Base-by-base conservation (phyloP, 805 yeast species). In the Schwanniomyces pseudopolymorphus region DNA sequence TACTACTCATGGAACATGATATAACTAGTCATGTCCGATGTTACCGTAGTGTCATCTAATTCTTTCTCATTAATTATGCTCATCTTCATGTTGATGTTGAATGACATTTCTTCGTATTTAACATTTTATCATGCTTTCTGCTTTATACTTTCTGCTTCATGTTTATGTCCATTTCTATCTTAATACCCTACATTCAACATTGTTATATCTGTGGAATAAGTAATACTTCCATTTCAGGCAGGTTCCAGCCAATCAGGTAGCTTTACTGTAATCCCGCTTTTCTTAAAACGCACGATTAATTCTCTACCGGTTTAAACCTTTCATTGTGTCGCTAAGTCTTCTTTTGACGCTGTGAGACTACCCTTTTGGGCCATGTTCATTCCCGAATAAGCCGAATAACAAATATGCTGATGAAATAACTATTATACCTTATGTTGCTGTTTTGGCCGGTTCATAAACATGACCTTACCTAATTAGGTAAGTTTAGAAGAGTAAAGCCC, bases 351-450 rank as follows among this genome's bases (percentile, higher is more conserved):
- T 31, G 9, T n/a, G 20, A 5, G 8, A 14, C 8, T 16, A 14
- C 43, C 38, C 5, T 7, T 28, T 39, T 21, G 5, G 37, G 38
- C 3, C 37, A 13, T 5, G 9, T 8, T 13, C 28, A 13, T 40
- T 35, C 56, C 57, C 57, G 57, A 52, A 48, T 40, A 16, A 54
- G 56, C 57, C 57, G 57, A 47, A 33, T 42, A 33, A 37, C 40
- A 48, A 51, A 49, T 38, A 52, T 39, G 9, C 13, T 22, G 20
- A 38, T 22, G 40, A 37, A 31, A n/a, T 25, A 33, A 17, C 19
- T 26, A 16, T 35, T 33, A 17, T 24, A 21, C 21, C 35, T 33
- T 33, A 16, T 26, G 26, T 44, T 44, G 47, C 47, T 44, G 40
- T 44, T 44, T 44, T 40, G 28, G 43, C 47, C 43, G 43, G 42